Conservation (phyloP, 345 rosid genomes). For the Lepidium didymum region DNA sequence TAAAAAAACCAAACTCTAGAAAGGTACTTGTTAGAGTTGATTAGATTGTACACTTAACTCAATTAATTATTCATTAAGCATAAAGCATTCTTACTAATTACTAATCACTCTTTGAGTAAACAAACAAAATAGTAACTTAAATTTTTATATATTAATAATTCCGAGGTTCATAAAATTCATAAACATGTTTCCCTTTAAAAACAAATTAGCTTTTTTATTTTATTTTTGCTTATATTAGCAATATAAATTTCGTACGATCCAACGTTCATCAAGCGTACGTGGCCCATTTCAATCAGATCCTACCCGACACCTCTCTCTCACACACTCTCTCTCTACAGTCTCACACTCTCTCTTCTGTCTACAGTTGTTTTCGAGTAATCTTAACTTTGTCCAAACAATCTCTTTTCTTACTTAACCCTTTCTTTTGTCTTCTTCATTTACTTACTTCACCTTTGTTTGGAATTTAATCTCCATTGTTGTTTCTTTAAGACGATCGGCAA, state of each 20-base stretch:
- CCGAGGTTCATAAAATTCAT: slow-evolving; percentile 25
- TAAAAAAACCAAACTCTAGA: not conserved
- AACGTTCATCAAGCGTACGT: slow-evolving; percentile 34
- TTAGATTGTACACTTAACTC: slow-evolving; percentile 27
- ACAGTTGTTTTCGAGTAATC: slow-evolving; percentile 25
- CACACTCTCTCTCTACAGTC: not conserved
- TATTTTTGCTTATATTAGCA: not conserved
- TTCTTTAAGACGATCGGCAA: not conserved
- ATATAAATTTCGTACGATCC: slow-evolving; percentile 14
- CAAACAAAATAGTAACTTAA: not conserved
- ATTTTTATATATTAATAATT: not conserved
- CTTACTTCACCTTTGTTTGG: not conserved
- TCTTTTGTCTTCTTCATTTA: not conserved
- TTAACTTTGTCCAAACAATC: slow-evolving; percentile 23
- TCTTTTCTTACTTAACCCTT: slow-evolving; percentile 10
- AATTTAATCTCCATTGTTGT: slow-evolving; percentile 13
- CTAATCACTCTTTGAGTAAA: slow-evolving; percentile 1
- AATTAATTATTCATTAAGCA: slow-evolving; percentile 22
- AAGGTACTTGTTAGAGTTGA: slow-evolving; percentile 1
- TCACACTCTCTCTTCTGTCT: slow-evolving; percentile 13
- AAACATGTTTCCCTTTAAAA: slow-evolving; percentile 28
- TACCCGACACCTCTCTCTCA: slow-evolving; percentile 32
- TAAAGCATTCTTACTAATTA: not conserved
- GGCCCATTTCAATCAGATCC: slow-evolving; percentile 31
- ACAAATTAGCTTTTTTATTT: not conserved